Conservation (phyloP, 176 grass and related monocot genomes). For the Lolium rigidum region DNA sequence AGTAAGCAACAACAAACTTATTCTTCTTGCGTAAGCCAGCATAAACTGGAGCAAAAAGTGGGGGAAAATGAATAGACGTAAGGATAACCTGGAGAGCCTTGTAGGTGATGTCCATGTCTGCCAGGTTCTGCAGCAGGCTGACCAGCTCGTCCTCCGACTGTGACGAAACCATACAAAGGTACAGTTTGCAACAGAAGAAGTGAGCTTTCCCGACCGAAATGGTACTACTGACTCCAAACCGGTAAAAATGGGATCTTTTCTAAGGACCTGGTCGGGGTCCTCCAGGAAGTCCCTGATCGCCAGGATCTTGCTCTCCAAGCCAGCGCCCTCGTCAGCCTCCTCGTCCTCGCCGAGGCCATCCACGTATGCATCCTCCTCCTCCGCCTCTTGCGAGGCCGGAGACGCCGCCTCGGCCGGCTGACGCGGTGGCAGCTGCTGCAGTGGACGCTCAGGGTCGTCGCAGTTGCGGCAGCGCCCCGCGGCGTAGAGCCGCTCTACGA, state of each 20-base stretch:
- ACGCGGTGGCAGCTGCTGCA: background rate
- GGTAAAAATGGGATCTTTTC: conserved; percentile 46
- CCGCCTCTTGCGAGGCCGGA: conserved; percentile 27
- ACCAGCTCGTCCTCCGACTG: conserved; percentile 77
- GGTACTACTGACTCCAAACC: conserved; percentile 9
- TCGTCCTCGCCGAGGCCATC: conserved; percentile 37
- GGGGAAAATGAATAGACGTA: background rate
- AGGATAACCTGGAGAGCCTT: conserved; percentile 65
- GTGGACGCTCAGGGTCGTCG: conserved; percentile 17
- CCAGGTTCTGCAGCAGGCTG: conserved; percentile 66
- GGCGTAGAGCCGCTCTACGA: conserved; percentile 71
- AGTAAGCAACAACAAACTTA: conserved; percentile 21
- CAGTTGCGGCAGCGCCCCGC: conserved; percentile 54
- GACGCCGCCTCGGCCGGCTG: background rate
- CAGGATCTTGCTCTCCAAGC: conserved; percentile 61
- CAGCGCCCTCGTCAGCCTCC: conserved; percentile 5
- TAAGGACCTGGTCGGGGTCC: conserved; percentile 66
- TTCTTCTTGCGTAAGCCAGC: background rate
- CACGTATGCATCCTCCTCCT: conserved; percentile 35
- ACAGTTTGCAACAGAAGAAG: conserved; percentile 44
- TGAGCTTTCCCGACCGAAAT: conserved; percentile 33
- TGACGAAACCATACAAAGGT: conserved; percentile 40
- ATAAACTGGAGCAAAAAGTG: background rate
- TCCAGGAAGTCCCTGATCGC: conserved; percentile 81
- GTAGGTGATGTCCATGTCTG: conserved; percentile 84